Evolutionary conservation across 2,329 filamentous ascomycete genomes (phyloP), one percentile per base, ranked within the genome.

Genomic region (Aspergillus felis): DNA sequence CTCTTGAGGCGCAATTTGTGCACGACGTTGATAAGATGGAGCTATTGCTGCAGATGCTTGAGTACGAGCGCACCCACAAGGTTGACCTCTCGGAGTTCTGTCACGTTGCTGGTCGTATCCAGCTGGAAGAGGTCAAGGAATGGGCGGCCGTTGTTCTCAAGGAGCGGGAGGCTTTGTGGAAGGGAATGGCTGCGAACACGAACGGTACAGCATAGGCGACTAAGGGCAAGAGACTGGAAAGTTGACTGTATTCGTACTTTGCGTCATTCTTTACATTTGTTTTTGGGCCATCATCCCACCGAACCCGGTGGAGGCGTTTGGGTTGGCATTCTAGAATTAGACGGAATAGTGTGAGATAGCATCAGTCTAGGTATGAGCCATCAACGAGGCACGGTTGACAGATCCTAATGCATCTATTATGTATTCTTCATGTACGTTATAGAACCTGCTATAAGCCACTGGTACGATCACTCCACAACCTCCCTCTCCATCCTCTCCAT

Each of bases 11-110:
- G 65, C 82, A 87, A 60, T 97, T 93, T 62, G 94, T 99, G 47
- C 94, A 99, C 73, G 94, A 99, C 73, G 85, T 99, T 58, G 94
- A 99, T 77, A 97, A 97, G 86, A 87, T 99, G 74, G 94, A 99
- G 78, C 79, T 99, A 63, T 77, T 99, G 60, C 78, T 96, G 69
- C 94, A 99, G 79, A 97, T 97, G 90, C 80, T 96, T 29, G 94
- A 99, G 75, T 99, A 99, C 70, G 94, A 99, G 83, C 87, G 89
- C 67, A 78, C 82, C 12, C 81, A 85, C 51, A 76, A 86, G 61
- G 74, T 91, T 42, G 91, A 97, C 73, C 78, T 99, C 52, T 85
- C 88, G 53, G 94, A 99, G 78, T 97, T 99, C 66, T 84, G 86
- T 0, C 88, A 89, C 70, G 94, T 97, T 2, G 84, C 89, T 8